Evolutionary conservation across 257 asterid species (phyloP).

Genomic region (Coffea canephora): DNA sequence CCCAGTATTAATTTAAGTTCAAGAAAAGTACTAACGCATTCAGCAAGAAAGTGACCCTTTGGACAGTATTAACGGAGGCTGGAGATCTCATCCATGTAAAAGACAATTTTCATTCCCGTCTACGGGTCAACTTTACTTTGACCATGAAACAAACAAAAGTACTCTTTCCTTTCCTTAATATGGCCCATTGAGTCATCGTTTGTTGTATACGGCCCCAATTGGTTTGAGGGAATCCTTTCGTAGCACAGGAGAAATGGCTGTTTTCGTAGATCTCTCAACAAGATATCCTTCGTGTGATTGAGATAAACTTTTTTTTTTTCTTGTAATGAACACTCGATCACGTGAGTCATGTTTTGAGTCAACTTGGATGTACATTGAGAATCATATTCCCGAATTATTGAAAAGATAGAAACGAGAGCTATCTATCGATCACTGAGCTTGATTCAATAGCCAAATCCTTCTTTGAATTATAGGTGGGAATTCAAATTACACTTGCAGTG

Average conservation of each 20-base stretch:
- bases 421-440: no score
- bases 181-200: not conserved
- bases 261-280: not conserved
- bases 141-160: conserved; percentile 15
- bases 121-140: conserved; percentile 6
- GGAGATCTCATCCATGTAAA: not conserved
- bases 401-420: not conserved
- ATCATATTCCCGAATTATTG: not conserved
- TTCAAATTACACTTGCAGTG: no score
- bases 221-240: not conserved
- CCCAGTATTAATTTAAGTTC: not conserved
- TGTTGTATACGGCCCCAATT: conserved; percentile 16
- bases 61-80: conserved; percentile 3
- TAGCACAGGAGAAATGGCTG: not conserved
- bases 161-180: not conserved
- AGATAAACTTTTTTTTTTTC: no score
- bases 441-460: no score
- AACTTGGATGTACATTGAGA: not conserved
- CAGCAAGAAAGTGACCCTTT: conserved; percentile 18
- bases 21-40: not conserved
- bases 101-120: conserved; percentile 10
- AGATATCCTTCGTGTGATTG: not conserved
- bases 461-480: no score
- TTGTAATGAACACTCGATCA: not conserved
- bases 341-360: not conserved